Conservation (phyloP, 805 yeast genomes). For the Zygoascus ofunaensis region DNA sequence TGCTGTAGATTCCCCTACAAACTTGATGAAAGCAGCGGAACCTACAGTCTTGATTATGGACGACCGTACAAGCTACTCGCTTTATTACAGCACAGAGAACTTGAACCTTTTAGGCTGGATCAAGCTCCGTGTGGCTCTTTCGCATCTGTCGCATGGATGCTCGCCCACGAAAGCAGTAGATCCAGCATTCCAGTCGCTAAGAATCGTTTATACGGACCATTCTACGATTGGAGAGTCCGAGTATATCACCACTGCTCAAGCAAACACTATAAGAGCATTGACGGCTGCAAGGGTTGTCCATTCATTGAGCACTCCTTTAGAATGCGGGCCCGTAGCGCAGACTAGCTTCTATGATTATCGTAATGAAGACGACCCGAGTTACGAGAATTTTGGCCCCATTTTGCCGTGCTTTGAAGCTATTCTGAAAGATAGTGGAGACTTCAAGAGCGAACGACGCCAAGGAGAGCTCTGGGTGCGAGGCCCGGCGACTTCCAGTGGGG, state of each 20-base stretch:
- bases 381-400: constrained; percentile 22
- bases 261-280: constrained; percentile 24
- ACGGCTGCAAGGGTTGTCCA: constrained; percentile 30
- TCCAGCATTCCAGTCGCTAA: constrained; percentile 20
- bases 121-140: constrained; percentile 4
- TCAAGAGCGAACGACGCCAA: constrained; percentile 16
- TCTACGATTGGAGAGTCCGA: constrained; percentile 2
- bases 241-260: constrained; percentile 18
- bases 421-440: constrained; percentile 17
- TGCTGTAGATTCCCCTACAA: constrained; percentile 15
- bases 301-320: constrained; percentile 22
- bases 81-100: constrained; percentile 19
- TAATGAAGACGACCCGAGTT: constrained; percentile 7
- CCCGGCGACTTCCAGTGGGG: constrained; percentile 13
- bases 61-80: constrained; percentile 23
- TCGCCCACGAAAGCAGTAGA: constrained; percentile 20
- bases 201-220: constrained; percentile 22
- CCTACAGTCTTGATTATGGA: constrained; percentile 27
- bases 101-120: constrained; percentile 11
- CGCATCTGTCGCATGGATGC: constrained; percentile 22
- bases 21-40: constrained; percentile 14
- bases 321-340: constrained; percentile 29
- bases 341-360: constrained; percentile 23
- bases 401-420: constrained; percentile 25
- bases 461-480: constrained; percentile 24